phyloP scores from a whole-genome alignment of 2,329 filamentous ascomycete genomes.

The Alternaria sp. region DNA sequence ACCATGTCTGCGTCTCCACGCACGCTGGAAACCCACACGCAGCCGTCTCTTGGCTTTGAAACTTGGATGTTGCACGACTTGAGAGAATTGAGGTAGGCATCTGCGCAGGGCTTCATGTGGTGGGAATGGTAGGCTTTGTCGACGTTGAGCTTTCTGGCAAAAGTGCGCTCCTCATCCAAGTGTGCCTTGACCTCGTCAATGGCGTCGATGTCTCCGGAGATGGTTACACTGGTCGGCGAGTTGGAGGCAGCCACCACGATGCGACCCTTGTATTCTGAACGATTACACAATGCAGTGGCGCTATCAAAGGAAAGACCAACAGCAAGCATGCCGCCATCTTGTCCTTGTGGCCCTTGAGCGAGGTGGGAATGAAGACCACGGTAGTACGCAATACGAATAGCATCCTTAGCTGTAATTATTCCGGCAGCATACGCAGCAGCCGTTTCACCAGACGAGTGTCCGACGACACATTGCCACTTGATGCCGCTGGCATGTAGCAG shows the following conservation, averaged over 20 bases:
- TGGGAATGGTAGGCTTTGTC: constrained; percentile 55
- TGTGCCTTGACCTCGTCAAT: constrained; percentile 44
- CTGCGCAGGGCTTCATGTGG: constrained; percentile 50
- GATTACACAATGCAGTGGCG: constrained; percentile 1
- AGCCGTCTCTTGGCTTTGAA: no score
- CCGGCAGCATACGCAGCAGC: constrained; percentile 51
- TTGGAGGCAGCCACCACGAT: constrained; percentile 44
- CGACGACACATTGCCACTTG: constrained; percentile 46
- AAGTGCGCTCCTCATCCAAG: constrained; percentile 50
- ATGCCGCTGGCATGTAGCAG: constrained; percentile 41
- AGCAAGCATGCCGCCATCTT: constrained; percentile 14
- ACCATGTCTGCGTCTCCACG: no score
- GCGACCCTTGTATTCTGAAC: background rate
- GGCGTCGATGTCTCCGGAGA: constrained; percentile 54
- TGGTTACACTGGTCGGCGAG: constrained; percentile 52
- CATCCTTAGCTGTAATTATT: constrained; percentile 20
- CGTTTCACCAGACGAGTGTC: constrained; percentile 55
- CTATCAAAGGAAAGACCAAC: background rate
- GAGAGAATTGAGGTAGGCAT: no score
- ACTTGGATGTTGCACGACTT: no score
- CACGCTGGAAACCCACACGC: no score
- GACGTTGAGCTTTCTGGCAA: constrained; percentile 53
- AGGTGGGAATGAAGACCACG: constrained; percentile 14
- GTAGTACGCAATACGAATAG: constrained; percentile 33
- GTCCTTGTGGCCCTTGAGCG: no score